Evolutionary conservation across 2,329 filamentous ascomycete species (phyloP), one percentile per base, ranked within the genome.

Genomic region (Bipolaris sorokiniana): DNA sequence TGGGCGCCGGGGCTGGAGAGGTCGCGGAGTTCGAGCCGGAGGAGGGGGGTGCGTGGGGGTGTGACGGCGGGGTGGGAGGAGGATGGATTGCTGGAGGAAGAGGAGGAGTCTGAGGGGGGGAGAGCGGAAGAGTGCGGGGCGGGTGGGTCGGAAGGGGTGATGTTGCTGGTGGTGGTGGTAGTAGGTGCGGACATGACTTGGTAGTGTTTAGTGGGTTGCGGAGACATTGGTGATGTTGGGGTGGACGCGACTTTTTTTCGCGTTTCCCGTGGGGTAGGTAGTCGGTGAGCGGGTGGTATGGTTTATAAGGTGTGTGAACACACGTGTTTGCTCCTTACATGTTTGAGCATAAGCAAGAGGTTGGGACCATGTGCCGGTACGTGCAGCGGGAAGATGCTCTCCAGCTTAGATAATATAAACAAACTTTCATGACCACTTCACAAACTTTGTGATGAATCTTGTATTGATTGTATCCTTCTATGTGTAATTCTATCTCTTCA

Each of bases 1-100:
- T 79, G 73, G 5, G 88, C 79, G 54, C 89, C 91, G 1, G 83
- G 76, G 76, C 82, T 80, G 34, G 77, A 77, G 36, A 85, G 74
- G 62, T 85, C 82, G 51, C 78, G 76, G 36, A 82, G 69, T 62
- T 82, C 76, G 28, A 83, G 75, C 46, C 81, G 79, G 9, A 82
- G 76, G 37, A 80, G 75, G 2, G 80, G 79, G 31, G 75, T 75
- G n/a, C 76, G 75, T 9, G 58, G 42, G 1, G 75, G 73, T 16
- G 66, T 56, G 51, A 4, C 47, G 18, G 31, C 49, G 22, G 9
- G 47, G 26, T 13, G 36, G 44, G 22, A 23, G 22, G 20, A 5
- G 45, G 20, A 28, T 57, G 34, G 16, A 51, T 22, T 31, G 45
- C 58, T n/a, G 48, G 48, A 51, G 48, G 48, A 51, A 34, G 52